Conservation (phyloP, 2,329 filamentous ascomycete species). For the Diaporthe amygdali region DNA sequence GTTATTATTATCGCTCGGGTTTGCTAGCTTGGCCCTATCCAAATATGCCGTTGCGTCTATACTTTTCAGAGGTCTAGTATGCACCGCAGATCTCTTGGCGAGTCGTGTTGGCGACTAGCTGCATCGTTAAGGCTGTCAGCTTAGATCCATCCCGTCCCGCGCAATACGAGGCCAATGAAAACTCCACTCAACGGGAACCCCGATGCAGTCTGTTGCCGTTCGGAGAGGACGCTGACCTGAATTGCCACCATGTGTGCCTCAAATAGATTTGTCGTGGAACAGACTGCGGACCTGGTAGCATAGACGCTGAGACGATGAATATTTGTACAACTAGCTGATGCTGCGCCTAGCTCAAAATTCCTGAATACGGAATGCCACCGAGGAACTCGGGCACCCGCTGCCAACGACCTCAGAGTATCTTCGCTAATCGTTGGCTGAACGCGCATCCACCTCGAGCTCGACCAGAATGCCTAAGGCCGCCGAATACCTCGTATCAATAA, state of each 20-base stretch:
- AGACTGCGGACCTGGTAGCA: background rate
- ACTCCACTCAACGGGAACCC: background rate
- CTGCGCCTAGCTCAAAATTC: background rate
- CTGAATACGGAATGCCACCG: background rate
- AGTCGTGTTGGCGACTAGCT: background rate
- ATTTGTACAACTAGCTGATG: background rate
- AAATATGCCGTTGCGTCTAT: background rate
- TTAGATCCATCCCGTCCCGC: background rate
- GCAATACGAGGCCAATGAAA: background rate
- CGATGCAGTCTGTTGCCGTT: background rate
- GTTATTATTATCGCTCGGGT: background rate
- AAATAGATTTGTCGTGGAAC: background rate
- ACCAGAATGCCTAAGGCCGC: background rate
- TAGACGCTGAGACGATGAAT: background rate
- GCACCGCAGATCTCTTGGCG: background rate
- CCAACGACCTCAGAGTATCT: background rate
- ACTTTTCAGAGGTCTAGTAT: background rate
- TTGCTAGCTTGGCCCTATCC: conserved; percentile 1
- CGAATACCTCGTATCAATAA: background rate
- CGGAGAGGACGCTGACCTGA: background rate
- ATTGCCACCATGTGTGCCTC: background rate
- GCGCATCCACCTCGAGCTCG: background rate
- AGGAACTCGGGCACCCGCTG: background rate
- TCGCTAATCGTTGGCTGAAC: background rate
- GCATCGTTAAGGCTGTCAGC: background rate